phyloP scores from a whole-genome alignment of 495 filamentous ascomycete genomes.

The Aspergillus cavernicola region DNA sequence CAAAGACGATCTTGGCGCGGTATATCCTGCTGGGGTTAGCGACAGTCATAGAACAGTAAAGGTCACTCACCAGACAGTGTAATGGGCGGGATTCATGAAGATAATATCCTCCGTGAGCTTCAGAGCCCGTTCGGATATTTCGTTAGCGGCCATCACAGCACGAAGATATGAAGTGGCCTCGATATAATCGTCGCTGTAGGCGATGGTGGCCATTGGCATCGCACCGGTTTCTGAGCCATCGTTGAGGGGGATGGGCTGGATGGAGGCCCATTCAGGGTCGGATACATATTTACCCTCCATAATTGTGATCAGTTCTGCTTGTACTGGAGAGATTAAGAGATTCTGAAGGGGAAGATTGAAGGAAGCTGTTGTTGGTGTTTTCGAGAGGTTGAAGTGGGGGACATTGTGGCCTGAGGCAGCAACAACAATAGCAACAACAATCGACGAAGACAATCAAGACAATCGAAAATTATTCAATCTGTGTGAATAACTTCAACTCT shows the following conservation, averaged over 20 bases:
- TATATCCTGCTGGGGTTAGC: slow-evolving; percentile 60
- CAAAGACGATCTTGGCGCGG: slow-evolving; percentile 70
- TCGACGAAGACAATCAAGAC: neutral
- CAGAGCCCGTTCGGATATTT: slow-evolving; percentile 73
- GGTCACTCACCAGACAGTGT: slow-evolving; percentile 78
- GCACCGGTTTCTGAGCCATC: slow-evolving; percentile 60
- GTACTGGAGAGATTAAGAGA: neutral
- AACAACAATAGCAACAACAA: slow-evolving; percentile 20
- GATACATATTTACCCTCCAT: slow-evolving; percentile 53
- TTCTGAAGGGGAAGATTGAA: neutral
- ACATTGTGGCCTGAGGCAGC: slow-evolving; percentile 20
- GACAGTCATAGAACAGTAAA: neutral
- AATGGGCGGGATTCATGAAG: slow-evolving; percentile 89
- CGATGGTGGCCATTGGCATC: slow-evolving; percentile 77
- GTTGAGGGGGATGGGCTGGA: slow-evolving; percentile 76
- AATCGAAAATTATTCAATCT: neutral
- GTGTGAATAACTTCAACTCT: neutral
- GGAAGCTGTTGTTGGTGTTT: slow-evolving; percentile 1
- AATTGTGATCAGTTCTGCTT: neutral
- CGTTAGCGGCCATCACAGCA: slow-evolving; percentile 85
- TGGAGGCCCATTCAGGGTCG: slow-evolving; percentile 77
- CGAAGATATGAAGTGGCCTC: slow-evolving; percentile 89
- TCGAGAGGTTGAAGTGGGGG: slow-evolving; percentile 21
- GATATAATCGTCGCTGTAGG: slow-evolving; percentile 80
- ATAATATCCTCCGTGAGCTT: slow-evolving; percentile 87